Percentiles rank a stretch among this genome's conserved stretches.
Evolutionary conservation across 1,139 yeast species (phyloP).

Genomic region (Pichia sp.): DNA sequence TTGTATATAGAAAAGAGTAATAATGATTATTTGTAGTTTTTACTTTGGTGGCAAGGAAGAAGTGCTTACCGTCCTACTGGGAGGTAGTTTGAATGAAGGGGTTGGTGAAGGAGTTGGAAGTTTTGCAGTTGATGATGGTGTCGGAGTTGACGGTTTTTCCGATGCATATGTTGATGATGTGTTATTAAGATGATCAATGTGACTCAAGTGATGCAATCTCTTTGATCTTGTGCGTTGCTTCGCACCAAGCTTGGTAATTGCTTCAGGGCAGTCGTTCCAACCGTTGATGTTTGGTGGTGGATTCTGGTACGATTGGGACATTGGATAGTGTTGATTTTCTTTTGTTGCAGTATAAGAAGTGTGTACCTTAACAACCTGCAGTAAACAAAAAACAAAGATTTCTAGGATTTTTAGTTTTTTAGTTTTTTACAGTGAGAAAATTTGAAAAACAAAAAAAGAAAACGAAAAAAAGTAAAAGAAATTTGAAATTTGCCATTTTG

Average conservation of each 20-base stretch:
- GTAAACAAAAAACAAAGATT: background rate
- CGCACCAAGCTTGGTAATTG: background rate
- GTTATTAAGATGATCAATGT: conserved; percentile 1
- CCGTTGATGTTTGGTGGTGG: conserved; percentile 16
- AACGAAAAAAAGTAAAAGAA: background rate
- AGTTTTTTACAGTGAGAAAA: too few species aligned
- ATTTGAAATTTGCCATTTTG: background rate
- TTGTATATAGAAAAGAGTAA: background rate
- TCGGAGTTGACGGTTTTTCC: background rate
- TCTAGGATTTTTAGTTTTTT: too few species aligned
- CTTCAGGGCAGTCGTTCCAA: conserved; percentile 23
- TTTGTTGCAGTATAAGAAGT: background rate
- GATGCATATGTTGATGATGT: background rate
- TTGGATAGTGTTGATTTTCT: background rate
- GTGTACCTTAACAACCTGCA: background rate
- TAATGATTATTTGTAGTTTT: background rate
- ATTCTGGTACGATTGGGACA: conserved; percentile 10
- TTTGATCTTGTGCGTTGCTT: background rate
- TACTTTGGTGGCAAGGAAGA: background rate
- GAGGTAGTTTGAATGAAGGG: background rate
- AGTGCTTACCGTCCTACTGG: background rate
- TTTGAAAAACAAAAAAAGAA: too few species aligned
- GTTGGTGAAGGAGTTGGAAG: background rate
- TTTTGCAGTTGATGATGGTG: too few species aligned
- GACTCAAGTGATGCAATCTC: conserved; percentile 5